These are phyloP conservation scores for Daphne laureola DNA, from an alignment of 441 rosid species.

Conservation along the genomic window DNA sequence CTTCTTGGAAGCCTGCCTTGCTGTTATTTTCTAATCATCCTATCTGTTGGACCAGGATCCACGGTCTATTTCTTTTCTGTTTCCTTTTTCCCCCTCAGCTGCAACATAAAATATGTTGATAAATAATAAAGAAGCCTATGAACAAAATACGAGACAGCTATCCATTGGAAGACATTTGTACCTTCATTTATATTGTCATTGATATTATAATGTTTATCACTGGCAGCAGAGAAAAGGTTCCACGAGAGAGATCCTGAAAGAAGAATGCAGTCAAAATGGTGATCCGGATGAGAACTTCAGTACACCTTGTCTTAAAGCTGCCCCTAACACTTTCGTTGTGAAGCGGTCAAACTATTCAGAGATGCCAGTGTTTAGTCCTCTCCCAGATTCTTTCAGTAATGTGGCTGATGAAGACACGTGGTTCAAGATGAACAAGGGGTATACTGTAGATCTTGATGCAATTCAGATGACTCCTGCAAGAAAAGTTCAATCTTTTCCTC, in stretches of 20 bases:
- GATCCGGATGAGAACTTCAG: slow-evolving; percentile 34
- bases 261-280: slow-evolving; percentile 33
- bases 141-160: too few relatives aligned
- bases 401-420: slow-evolving; percentile 95
- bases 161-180: too few relatives aligned
- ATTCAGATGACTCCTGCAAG: slow-evolving; percentile 66
- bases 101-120: too few relatives aligned
- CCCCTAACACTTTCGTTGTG: slow-evolving; percentile 59
- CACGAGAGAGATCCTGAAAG: slow-evolving; percentile 31
- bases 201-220: slow-evolving; percentile 5
- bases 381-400: slow-evolving; percentile 60
- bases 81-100: too few relatives aligned
- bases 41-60: too few relatives aligned
- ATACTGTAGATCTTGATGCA: slow-evolving; percentile 67
- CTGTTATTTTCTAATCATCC: too few relatives aligned
- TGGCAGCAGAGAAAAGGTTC: slow-evolving; percentile 22
- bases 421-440: slow-evolving; percentile 85
- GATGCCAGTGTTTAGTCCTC: slow-evolving; percentile 65
- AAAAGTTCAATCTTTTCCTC: slow-evolving; percentile 57
- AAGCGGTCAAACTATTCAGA: slow-evolving; percentile 56
- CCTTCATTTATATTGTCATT: background rate
- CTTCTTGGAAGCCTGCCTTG: too few relatives aligned
- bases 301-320: slow-evolving; percentile 58
- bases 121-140: too few relatives aligned
- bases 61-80: too few relatives aligned